Percentiles rank a stretch among this genome's conserved stretches.
Conservation (phyloP, 768 basidiomycete genomes). For the Mycena rosella region DNA sequence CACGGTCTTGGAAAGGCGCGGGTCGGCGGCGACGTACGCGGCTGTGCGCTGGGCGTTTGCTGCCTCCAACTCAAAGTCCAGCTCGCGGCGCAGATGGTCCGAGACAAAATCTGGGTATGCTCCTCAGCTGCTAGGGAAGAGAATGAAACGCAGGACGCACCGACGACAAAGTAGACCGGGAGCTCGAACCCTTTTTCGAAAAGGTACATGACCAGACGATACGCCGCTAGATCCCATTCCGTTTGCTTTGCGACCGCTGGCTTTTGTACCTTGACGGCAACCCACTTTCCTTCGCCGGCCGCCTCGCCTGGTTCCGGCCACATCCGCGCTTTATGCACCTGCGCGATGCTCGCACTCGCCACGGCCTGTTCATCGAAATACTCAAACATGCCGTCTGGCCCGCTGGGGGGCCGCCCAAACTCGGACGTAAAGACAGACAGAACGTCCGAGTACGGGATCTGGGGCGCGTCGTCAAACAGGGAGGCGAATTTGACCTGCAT, state of each 20-base stretch:
- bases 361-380: conserved; percentile 81
- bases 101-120: conserved; percentile 70
- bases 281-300: conserved; percentile 69
- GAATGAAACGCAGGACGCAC: conserved; percentile 51
- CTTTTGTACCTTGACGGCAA: conserved; percentile 95
- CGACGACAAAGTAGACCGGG: conserved; percentile 84
- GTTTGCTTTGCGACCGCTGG: conserved; percentile 89
- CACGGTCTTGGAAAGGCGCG: conserved; percentile 75
- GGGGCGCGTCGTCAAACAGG: conserved; percentile 91
- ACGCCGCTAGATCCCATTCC: conserved; percentile 84
- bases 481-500: conserved; percentile 86
- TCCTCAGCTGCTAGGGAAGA: conserved; percentile 44
- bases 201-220: conserved; percentile 81
- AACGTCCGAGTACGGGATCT: conserved; percentile 80
- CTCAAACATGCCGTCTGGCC: conserved; percentile 82
- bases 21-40: conserved; percentile 75
- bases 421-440: conserved; percentile 76
- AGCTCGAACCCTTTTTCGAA: conserved; percentile 89
- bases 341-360: conserved; percentile 93
- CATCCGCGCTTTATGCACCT: conserved; percentile 85
- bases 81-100: conserved; percentile 84
- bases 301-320: conserved; percentile 56
- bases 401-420: conserved; percentile 73
- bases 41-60: conserved; percentile 81
- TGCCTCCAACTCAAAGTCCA: conserved; percentile 87